phyloP scores from a whole-genome alignment of 352 stramenopile species.

The Pythium oligandrum region DNA sequence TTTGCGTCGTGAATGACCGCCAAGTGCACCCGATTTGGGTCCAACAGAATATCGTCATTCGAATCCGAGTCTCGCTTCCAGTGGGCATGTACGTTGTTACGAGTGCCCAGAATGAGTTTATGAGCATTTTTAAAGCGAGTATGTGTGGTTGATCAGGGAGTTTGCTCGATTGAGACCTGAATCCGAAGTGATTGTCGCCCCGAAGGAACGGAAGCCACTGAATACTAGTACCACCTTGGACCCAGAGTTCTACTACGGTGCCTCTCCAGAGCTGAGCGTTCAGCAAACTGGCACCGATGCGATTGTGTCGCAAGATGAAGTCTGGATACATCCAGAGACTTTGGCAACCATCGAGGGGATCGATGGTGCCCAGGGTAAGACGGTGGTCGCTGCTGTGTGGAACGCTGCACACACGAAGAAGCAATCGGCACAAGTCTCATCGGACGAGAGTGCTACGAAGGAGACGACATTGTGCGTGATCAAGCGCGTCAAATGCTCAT shows the following conservation, averaged over 20 bases:
- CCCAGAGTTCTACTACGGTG: constrained; percentile 51
- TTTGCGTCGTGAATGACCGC: constrained; percentile 85
- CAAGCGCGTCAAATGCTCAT: constrained; percentile 32
- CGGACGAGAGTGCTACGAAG: not conserved
- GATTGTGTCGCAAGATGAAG: constrained; percentile 33
- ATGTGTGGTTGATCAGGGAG: constrained; percentile 26
- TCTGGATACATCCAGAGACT: constrained; percentile 63
- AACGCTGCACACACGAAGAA: constrained; percentile 10
- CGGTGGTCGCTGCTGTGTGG: constrained; percentile 11
- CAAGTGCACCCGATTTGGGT: constrained; percentile 82
- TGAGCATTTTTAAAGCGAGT: not conserved
- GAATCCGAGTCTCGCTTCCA: constrained; percentile 49
- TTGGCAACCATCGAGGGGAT: constrained; percentile 56
- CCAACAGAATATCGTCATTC: constrained; percentile 74
- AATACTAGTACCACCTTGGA: constrained; percentile 26
- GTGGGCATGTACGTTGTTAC: constrained; percentile 50
- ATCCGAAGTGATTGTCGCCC: constrained; percentile 72
- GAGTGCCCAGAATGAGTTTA: not conserved
- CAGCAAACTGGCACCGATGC: constrained; percentile 26
- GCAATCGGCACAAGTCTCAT: not conserved
- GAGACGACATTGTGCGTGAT: constrained; percentile 14
- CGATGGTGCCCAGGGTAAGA: constrained; percentile 4
- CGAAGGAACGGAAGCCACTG: constrained; percentile 52
- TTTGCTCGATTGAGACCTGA: constrained; percentile 62
- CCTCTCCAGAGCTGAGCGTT: constrained; percentile 42